A percentile compares a stretch with the other conserved stretches of the same genome.
These are phyloP conservation scores for Anastatica hierochuntica DNA, from an alignment of 345 rosid genomes.

Conservation along the genomic window DNA sequence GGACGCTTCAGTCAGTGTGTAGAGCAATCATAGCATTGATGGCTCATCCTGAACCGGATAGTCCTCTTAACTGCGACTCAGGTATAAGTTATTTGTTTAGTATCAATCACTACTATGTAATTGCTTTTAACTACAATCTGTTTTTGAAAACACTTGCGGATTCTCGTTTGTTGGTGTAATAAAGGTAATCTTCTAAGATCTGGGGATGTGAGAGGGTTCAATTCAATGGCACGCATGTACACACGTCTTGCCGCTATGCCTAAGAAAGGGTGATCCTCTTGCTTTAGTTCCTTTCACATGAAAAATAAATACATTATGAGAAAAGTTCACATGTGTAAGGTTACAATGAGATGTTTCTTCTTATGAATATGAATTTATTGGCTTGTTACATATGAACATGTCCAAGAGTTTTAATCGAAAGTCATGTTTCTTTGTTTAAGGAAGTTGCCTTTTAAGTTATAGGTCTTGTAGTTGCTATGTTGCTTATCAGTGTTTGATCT, in stretches of 20 bases:
- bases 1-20: constrained; percentile 98
- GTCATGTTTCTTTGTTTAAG: too few relatives aligned
- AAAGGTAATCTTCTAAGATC: constrained; percentile 89
- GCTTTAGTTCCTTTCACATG: not conserved
- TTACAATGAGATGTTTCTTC: constrained; percentile 8
- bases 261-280: constrained; percentile 61
- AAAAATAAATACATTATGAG: too few relatives aligned
- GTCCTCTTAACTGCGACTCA: constrained; percentile 96
- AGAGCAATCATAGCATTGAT: constrained; percentile 95
- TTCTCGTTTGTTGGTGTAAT: not conserved
- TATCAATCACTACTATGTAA: too few relatives aligned
- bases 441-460: too few relatives aligned
- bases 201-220: constrained; percentile 76
- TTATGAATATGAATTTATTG: not conserved
- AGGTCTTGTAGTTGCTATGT: too few relatives aligned
- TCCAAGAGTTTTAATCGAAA: too few relatives aligned
- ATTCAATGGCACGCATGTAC: constrained; percentile 33
- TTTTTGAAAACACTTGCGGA: too few relatives aligned
- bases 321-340: not conserved
- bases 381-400: not conserved
- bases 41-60: constrained; percentile 97
- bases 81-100: too few relatives aligned
- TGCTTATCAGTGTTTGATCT: too few relatives aligned
- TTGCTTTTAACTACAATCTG: too few relatives aligned
- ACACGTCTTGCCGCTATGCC: constrained; percentile 55